Percentiles rank a stretch among this genome's conserved stretches.
Evolutionary conservation across 306 rosid genomes (phyloP).

Genomic region (Quercus dentata): DNA sequence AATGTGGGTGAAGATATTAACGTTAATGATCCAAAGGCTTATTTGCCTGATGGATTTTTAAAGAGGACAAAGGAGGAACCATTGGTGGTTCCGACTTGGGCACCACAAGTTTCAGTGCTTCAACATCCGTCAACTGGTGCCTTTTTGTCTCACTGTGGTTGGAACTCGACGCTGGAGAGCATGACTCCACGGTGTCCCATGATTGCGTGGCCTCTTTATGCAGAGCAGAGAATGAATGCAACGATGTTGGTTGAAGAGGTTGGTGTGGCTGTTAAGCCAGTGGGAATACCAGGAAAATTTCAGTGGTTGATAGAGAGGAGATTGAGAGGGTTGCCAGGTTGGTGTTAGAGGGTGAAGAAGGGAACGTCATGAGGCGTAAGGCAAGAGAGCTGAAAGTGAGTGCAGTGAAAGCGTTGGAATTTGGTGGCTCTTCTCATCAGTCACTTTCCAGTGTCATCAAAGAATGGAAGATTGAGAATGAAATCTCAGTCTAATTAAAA

Average conservation of each 20-base stretch:
- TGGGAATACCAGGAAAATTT: not conserved
- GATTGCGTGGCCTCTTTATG: slow-evolving; percentile 50
- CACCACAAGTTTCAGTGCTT: slow-evolving; percentile 29
- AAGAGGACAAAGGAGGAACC: slow-evolving; percentile 27
- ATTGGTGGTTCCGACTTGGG: slow-evolving; percentile 38
- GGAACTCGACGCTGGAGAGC: slow-evolving; percentile 60
- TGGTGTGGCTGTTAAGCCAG: slow-evolving; percentile 22
- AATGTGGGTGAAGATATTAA: slow-evolving; percentile 7
- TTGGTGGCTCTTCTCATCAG: slow-evolving; percentile 21
- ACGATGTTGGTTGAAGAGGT: slow-evolving; percentile 31
- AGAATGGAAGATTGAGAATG: slow-evolving; percentile 6
- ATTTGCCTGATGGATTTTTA: slow-evolving; percentile 39
- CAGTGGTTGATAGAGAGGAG: slow-evolving; percentile 25
- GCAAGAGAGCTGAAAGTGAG: slow-evolving; percentile 16
- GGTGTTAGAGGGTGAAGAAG: slow-evolving; percentile 30
- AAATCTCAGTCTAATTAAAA: no score
- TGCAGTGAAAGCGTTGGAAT: not conserved
- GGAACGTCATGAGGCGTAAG: slow-evolving; percentile 16
- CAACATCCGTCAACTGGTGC: slow-evolving; percentile 33
- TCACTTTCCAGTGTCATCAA: slow-evolving; percentile 5
- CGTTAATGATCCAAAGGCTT: not conserved
- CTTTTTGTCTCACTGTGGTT: slow-evolving; percentile 51
- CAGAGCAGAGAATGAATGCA: slow-evolving; percentile 50
- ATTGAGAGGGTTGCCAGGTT: slow-evolving; percentile 31
- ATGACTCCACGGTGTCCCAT: slow-evolving; percentile 38